Base-by-base conservation (phyloP, 129 eudicot species). In the Lactuca sativa region DNA sequence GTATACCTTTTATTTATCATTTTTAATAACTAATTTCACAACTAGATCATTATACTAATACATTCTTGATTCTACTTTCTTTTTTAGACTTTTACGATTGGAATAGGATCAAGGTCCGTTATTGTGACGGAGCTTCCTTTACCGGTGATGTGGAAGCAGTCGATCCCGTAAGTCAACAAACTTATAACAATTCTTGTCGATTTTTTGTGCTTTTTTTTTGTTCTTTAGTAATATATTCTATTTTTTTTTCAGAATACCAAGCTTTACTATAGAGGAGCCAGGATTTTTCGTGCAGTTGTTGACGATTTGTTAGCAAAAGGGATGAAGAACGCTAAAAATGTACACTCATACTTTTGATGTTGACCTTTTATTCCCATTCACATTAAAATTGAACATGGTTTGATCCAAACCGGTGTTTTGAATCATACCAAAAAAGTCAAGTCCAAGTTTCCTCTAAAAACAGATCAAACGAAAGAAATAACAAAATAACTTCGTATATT, bases 101-200 rank as follows among this genome's bases (percentile, higher is more conserved):
- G 99, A 95, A 95, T 74, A 82, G 89, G 43, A 66, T 95, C 71
- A 95, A 95, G 76, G 85, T 95, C 64, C 79, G 96, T 61, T 95
- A 95, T 72, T 95, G 99, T 56, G 99, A 95, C 80, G 99, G 99
- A 60, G 73, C 97, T 66, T 95, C 99, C 14, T 95, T 85, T 67
- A 90, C 99, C 1, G 99, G 99, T 51, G 97, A 95, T 30, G 85
- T 95, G 21, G 97, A 82, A 66, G 95, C 74, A 33, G 99, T 95
- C 9, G 78, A 95, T 84, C 91, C 97, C 8, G 99, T 95, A 83
- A 80, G 95, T 78, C 38, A 7, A 55, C 6, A 21, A 6, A 4
- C 33, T 32, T n/a, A 4, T 16, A 59, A 31, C 6, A 49, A 66
- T 49, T 32, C 58, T 43, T 56, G 33, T 14, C 9, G 25, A 47